These are phyloP conservation scores for Globisporangium radiosum DNA, from an alignment of 352 stramenopile genomes.

Conservation along the genomic window DNA sequence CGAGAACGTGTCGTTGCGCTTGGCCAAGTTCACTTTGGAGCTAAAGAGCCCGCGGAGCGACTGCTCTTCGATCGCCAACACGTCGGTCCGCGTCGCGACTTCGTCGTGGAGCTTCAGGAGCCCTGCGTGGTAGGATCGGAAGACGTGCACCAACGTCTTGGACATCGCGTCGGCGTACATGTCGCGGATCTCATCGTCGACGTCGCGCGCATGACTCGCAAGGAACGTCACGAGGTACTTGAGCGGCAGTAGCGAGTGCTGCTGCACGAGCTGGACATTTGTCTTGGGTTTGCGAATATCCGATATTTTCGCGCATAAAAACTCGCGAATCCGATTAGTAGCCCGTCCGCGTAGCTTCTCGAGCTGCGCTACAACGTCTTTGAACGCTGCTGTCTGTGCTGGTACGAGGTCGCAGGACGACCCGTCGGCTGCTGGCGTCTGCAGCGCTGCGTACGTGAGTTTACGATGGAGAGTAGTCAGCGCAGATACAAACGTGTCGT, in stretches of 20 bases:
- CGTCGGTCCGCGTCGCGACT: conserved; percentile 88
- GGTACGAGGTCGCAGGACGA: conserved; percentile 87
- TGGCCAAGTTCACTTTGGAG: conserved; percentile 91
- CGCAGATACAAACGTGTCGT: conserved; percentile 91
- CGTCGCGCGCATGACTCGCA: conserved; percentile 84
- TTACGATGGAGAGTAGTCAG: conserved; percentile 93
- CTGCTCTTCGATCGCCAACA: conserved; percentile 95
- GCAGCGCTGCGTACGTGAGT: conserved; percentile 83
- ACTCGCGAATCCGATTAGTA: conserved; percentile 82
- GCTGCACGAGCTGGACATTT: conserved; percentile 98
- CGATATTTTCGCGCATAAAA: conserved; percentile 91
- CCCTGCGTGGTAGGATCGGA: conserved; percentile 95
- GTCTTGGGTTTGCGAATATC: conserved; percentile 96
- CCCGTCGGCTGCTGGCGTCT: conserved; percentile 41
- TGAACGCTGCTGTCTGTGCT: conserved; percentile 84
- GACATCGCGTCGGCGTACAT: conserved; percentile 97
- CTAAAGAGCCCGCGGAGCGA: conserved; percentile 85
- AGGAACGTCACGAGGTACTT: conserved; percentile 96
- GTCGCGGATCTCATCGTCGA: conserved; percentile 93
- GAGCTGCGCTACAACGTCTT: conserved; percentile 91
- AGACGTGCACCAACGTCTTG: conserved; percentile 92
- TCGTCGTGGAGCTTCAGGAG: conserved; percentile 94
- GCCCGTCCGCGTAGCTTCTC: conserved; percentile 84
- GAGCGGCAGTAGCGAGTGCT: conserved; percentile 95
- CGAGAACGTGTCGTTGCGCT: conserved; percentile 93